These are phyloP conservation scores for Albugo candida DNA, from an alignment of 352 stramenopile genomes.

Conservation along the genomic window DNA sequence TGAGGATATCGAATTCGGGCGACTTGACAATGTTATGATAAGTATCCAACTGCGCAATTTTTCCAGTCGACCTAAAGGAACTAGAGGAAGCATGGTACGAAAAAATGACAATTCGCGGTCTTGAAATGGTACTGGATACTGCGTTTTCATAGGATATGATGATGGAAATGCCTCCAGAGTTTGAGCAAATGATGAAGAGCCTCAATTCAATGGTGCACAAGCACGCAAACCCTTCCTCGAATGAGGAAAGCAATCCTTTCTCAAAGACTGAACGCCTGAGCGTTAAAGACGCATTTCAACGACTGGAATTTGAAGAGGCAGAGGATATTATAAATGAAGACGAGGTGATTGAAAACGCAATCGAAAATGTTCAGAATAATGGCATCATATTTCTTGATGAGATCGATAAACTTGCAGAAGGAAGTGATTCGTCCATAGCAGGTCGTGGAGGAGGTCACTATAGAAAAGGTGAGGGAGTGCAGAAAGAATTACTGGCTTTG, in stretches of 20 bases:
- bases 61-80: too few species aligned
- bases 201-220: slow-evolving; percentile 42
- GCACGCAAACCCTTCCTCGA: slow-evolving; percentile 9
- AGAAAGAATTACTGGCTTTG: slow-evolving; percentile 96
- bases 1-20: too few species aligned
- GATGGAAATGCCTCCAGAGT: slow-evolving; percentile 68
- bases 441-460: slow-evolving; percentile 72
- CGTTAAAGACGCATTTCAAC: slow-evolving; percentile 46
- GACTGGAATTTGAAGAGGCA: slow-evolving; percentile 52
- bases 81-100: too few species aligned
- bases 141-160: slow-evolving; percentile 28
- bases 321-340: slow-evolving; percentile 58
- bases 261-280: slow-evolving; percentile 37
- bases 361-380: slow-evolving; percentile 88
- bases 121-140: too few species aligned
- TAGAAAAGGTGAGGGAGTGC: slow-evolving; percentile 90
- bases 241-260: slow-evolving; percentile 2
- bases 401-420: slow-evolving; percentile 95
- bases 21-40: too few species aligned
- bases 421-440: slow-evolving; percentile 43
- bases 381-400: slow-evolving; percentile 99
- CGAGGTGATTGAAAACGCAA: slow-evolving; percentile 43
- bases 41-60: too few species aligned
- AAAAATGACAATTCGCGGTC: too few species aligned
- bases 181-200: slow-evolving; percentile 70